Evolutionary conservation across 345 rosid species (phyloP).

Genomic region (Rhodamnia rubescens): DNA sequence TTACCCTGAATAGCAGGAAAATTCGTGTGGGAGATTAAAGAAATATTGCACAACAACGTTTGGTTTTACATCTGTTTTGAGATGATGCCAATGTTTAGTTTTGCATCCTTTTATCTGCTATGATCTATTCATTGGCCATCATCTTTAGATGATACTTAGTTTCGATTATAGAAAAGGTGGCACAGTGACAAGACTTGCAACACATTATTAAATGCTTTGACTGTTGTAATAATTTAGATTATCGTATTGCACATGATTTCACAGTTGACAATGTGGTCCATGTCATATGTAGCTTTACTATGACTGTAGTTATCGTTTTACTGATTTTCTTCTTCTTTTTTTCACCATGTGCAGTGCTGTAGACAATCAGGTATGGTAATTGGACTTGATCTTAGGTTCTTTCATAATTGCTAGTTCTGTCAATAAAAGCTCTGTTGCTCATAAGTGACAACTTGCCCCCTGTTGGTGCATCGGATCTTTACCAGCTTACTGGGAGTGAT

Average conservation of each 20-base stretch:
- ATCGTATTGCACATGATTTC: constrained; percentile 21
- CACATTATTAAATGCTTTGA: not conserved
- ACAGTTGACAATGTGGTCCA: no score
- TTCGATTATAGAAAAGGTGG: not conserved
- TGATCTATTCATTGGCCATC: not conserved
- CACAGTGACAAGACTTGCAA: not conserved
- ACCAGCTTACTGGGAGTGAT: no score
- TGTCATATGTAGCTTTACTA: no score
- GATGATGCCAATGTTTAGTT: not conserved
- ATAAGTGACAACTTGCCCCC: no score
- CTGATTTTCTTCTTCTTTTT: no score
- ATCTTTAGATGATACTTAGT: not conserved
- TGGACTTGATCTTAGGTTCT: not conserved
- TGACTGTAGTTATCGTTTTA: no score
- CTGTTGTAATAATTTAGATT: not conserved
- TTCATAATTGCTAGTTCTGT: no score
- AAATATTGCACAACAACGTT: not conserved
- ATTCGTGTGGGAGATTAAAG: not conserved
- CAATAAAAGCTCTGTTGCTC: no score
- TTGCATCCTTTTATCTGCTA: not conserved
- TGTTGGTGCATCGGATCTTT: no score
- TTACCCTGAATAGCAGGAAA: not conserved
- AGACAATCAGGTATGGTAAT: constrained; percentile 66
- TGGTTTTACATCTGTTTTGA: not conserved
- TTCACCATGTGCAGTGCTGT: no score